Conservation (phyloP, 2,329 filamentous ascomycete genomes). For the Aspergillus pseudoviridinutans region DNA sequence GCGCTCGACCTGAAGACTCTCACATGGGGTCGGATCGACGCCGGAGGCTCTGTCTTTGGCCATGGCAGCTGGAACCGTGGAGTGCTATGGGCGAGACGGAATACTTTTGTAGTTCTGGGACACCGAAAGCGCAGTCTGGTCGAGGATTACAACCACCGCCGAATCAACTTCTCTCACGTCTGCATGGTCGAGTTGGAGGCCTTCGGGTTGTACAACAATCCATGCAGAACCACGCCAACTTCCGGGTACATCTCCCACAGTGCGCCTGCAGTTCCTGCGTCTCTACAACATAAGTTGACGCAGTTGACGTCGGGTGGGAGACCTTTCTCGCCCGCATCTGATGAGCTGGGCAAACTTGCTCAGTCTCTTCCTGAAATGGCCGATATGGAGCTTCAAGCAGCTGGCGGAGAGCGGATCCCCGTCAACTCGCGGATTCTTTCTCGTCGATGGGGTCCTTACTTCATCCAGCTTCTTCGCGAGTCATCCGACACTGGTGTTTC, state of each 20-base stretch:
- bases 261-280: constrained; percentile 59
- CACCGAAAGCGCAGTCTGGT: constrained; percentile 91
- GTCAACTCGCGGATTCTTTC: constrained; percentile 88
- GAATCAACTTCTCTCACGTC: constrained; percentile 95
- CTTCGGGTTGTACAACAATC: constrained; percentile 96
- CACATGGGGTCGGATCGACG: constrained; percentile 94
- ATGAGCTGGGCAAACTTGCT: constrained; percentile 79
- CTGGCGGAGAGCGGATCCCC: constrained; percentile 85
- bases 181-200: constrained; percentile 97
- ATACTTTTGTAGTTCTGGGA: constrained; percentile 92
- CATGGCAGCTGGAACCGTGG: constrained; percentile 98
- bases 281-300: constrained; percentile 47
- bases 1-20: constrained; percentile 82
- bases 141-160: constrained; percentile 95
- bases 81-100: constrained; percentile 86
- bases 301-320: constrained; percentile 68
- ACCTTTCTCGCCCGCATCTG: constrained; percentile 69
- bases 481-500: constrained; percentile 65
- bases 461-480: constrained; percentile 85
- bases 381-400: constrained; percentile 94
- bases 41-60: constrained; percentile 87
- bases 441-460: constrained; percentile 90
- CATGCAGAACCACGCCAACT: constrained; percentile 70
- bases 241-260: constrained; percentile 84
- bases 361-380: constrained; percentile 77